phyloP scores from a whole-genome alignment of 2,329 filamentous ascomycete genomes.

The Corynespora cassiicola region DNA sequence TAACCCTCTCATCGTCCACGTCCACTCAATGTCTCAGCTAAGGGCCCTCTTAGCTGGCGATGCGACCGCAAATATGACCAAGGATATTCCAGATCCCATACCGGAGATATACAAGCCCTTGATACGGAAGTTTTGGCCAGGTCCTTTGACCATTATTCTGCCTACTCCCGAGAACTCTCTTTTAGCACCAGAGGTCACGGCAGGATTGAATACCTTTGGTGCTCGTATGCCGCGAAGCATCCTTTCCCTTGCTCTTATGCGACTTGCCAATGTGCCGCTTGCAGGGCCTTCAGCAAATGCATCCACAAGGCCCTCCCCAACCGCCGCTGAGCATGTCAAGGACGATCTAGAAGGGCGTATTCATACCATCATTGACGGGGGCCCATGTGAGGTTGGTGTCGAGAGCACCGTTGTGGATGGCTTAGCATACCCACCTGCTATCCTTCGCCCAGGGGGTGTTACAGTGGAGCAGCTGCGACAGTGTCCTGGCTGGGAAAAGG shows the following conservation, averaged over 20 bases:
- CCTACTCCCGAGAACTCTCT: slow-evolving; percentile 73
- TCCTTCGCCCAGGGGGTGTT: slow-evolving; percentile 86
- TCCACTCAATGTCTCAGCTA: slow-evolving; percentile 81
- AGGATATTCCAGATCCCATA: slow-evolving; percentile 63
- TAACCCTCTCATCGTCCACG: slow-evolving; percentile 93
- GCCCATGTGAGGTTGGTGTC: slow-evolving; percentile 84
- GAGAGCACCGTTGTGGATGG: slow-evolving; percentile 98
- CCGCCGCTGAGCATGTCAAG: slow-evolving; percentile 84
- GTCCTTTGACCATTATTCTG: slow-evolving; percentile 88
- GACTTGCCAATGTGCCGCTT: slow-evolving; percentile 76
- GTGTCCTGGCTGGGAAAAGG: slow-evolving; percentile 81
- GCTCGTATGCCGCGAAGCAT: slow-evolving; percentile 86
- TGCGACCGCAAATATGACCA: too few species aligned
- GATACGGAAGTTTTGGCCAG: slow-evolving; percentile 89
- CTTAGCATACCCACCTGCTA: slow-evolving; percentile 77
- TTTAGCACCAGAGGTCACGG: slow-evolving; percentile 91
- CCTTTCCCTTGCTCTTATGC: slow-evolving; percentile 87
- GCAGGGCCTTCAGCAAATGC: slow-evolving; percentile 95
- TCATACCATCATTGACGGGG: slow-evolving; percentile 86
- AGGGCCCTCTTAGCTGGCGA: slow-evolving; percentile 60
- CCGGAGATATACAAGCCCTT: slow-evolving; percentile 79
- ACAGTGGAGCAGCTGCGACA: slow-evolving; percentile 78
- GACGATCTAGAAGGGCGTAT: slow-evolving; percentile 86
- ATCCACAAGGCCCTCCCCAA: slow-evolving; percentile 90
- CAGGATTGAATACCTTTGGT: slow-evolving; percentile 83